These are phyloP conservation scores for Plasmodium reichenowi DNA, from an alignment of 169 alveolate genomes.

Conservation along the genomic window DNA sequence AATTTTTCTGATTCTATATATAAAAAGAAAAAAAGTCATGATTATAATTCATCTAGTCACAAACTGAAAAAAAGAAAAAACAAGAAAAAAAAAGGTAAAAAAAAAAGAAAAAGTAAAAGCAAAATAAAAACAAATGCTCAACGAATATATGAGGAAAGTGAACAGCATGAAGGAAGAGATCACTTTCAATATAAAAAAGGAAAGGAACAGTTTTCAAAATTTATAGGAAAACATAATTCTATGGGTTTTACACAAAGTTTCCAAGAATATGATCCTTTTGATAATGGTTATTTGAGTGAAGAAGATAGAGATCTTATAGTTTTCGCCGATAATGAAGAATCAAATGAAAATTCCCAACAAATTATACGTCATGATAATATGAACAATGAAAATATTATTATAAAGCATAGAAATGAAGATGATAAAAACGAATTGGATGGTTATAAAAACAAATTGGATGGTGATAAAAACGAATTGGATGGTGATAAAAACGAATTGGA, in stretches of 20 bases:
- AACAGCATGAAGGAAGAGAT: slow-evolving; percentile 9
- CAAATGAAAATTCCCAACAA: background rate
- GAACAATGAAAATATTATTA: background rate
- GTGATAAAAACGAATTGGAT: no score
- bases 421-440: background rate
- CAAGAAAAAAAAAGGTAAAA: slow-evolving; percentile 34
- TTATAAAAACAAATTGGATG: no score
- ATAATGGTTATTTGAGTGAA: slow-evolving; percentile 69
- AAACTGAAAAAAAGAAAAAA: background rate
- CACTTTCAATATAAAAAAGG: background rate
- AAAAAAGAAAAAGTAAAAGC: slow-evolving; percentile 33
- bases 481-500: no score
- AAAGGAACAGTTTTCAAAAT: background rate
- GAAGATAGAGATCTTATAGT: slow-evolving; percentile 72
- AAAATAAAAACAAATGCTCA: slow-evolving; percentile 11
- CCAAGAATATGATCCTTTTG: slow-evolving; percentile 76
- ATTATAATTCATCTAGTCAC: no score
- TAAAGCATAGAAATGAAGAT: background rate
- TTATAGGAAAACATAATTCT: slow-evolving; percentile 17
- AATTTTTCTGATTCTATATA: slow-evolving; percentile 41
- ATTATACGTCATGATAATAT: background rate
- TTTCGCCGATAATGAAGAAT: slow-evolving; percentile 72
- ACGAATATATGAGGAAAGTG: slow-evolving; percentile 21
- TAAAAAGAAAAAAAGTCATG: background rate
- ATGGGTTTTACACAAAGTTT: slow-evolving; percentile 17